Evolutionary conservation across 129 eudicot species (phyloP).

Genomic region (Sambucus nigra): DNA sequence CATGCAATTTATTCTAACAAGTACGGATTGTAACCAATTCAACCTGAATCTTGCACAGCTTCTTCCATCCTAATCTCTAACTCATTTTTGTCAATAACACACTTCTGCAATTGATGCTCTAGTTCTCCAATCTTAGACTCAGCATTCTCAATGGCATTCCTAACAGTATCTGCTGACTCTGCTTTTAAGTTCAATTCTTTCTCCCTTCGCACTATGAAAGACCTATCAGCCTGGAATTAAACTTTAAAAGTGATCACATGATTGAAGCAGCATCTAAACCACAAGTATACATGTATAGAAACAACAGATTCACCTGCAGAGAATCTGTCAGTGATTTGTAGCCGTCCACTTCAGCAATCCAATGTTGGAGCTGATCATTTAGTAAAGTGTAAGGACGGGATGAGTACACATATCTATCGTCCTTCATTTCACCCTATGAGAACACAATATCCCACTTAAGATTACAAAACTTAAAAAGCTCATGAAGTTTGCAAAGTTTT

Average conservation of each 20-base stretch:
- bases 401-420: constrained; percentile 48
- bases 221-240: constrained; percentile 67
- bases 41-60: constrained; percentile 93
- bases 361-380: constrained; percentile 82
- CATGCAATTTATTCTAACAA: too few relatives aligned
- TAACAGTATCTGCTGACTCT: constrained; percentile 51
- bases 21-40: constrained; percentile 8
- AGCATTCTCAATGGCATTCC: constrained; percentile 30
- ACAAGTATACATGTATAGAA: background rate
- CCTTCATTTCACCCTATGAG: constrained; percentile 66
- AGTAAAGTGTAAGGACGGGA: constrained; percentile 70
- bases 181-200: constrained; percentile 52
- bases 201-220: constrained; percentile 63
- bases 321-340: constrained; percentile 55
- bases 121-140: constrained; percentile 57
- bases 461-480: background rate
- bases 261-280: background rate
- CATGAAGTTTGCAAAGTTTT: background rate
- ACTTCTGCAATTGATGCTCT: constrained; percentile 52
- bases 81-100: constrained; percentile 60
- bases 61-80: constrained; percentile 88
- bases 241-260: constrained; percentile 11
- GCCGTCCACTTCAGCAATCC: constrained; percentile 73
- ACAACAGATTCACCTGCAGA: constrained; percentile 54
- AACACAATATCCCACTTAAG: constrained; percentile 8